These are phyloP conservation scores for Astrephomene gubernaculifera DNA, from an alignment of 139 green algal genomes.

Conservation along the genomic window DNA sequence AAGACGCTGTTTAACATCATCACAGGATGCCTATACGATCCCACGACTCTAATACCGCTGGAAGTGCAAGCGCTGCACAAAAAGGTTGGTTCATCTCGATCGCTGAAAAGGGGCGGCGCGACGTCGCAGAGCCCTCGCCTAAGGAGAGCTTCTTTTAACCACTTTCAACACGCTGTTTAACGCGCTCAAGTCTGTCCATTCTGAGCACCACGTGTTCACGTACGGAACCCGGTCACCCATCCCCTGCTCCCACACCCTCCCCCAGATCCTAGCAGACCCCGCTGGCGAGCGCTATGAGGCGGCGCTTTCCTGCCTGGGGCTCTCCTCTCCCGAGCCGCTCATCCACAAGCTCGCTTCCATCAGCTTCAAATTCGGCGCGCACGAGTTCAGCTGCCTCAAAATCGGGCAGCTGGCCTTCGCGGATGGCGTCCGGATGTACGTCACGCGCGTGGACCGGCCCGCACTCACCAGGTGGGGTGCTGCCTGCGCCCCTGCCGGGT, in stretches of 20 bases:
- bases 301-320: constrained; percentile 16
- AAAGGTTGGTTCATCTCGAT: constrained; percentile 46
- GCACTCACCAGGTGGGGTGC: constrained; percentile 29
- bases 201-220: too few relatives aligned
- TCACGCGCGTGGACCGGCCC: constrained; percentile 36
- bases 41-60: constrained; percentile 41
- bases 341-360: constrained; percentile 42
- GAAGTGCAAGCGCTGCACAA: constrained; percentile 52
- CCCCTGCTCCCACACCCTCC: not conserved
- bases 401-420: constrained; percentile 27
- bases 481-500: not conserved
- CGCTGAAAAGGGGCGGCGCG: too few relatives aligned
- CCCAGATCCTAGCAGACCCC: constrained; percentile 35
- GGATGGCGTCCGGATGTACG: constrained; percentile 31
- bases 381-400: constrained; percentile 23
- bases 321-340: constrained; percentile 13
- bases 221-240: not conserved
- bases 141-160: too few relatives aligned
- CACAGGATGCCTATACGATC: constrained; percentile 42
- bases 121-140: too few relatives aligned
- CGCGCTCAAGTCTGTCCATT: too few relatives aligned
- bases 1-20: constrained; percentile 38
- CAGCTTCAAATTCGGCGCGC: constrained; percentile 25
- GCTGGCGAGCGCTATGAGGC: constrained; percentile 42
- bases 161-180: too few relatives aligned